These are phyloP conservation scores for Pseudogymnoascus sp. DNA, from an alignment of 2,329 filamentous ascomycete species.

Conservation along the genomic window DNA sequence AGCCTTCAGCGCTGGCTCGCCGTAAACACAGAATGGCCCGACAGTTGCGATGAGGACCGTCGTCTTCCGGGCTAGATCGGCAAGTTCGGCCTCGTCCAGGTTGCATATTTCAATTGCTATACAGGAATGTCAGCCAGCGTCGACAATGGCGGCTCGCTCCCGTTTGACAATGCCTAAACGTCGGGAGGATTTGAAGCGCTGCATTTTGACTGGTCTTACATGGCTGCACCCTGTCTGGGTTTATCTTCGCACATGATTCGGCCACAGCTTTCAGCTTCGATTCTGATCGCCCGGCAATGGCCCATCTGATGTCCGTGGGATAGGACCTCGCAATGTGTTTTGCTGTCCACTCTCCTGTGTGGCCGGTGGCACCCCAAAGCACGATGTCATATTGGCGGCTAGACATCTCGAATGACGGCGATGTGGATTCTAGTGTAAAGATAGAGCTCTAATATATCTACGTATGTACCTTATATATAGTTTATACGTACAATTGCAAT, in stretches of 20 bases:
- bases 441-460: background rate
- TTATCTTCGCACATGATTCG: constrained; percentile 56
- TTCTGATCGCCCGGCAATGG: constrained; percentile 73
- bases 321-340: constrained; percentile 66
- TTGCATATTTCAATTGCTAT: constrained; percentile 47
- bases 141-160: background rate
- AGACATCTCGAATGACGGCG: constrained; percentile 4
- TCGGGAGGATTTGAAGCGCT: background rate
- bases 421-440: background rate
- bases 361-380: constrained; percentile 65
- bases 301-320: constrained; percentile 78
- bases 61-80: constrained; percentile 47
- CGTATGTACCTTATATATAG: background rate
- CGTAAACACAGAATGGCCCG: constrained; percentile 50
- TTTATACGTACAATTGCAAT: constrained; percentile 8
- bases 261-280: constrained; percentile 65
- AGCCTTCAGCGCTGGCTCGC: constrained; percentile 52
- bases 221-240: constrained; percentile 63
- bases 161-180: background rate
- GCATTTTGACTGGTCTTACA: constrained; percentile 39
- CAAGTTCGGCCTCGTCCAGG: constrained; percentile 40
- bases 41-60: constrained; percentile 51
- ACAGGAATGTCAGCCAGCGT: constrained; percentile 12
- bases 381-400: constrained; percentile 53
- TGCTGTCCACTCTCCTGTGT: constrained; percentile 71